Evolutionary conservation across 2,329 filamentous ascomycete genomes (phyloP).

Genomic region (Xylariaceae sp.): DNA sequence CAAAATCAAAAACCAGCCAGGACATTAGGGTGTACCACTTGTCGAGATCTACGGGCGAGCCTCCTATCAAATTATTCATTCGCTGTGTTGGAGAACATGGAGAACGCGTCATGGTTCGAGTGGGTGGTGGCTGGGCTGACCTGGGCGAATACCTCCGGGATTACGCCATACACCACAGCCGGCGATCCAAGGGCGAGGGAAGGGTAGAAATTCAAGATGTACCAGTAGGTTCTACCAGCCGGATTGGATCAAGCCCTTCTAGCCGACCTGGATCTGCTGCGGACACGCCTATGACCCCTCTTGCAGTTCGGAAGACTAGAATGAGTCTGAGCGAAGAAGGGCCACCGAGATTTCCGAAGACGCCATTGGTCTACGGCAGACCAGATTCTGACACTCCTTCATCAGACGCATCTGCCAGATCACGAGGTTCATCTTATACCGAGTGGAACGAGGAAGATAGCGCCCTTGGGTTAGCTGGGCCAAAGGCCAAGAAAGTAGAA

Average conservation of each 20-base stretch:
- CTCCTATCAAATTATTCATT: conserved; percentile 93
- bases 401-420: conserved; percentile 49
- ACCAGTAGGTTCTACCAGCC: conserved; percentile 38
- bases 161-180: conserved; percentile 88
- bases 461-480: conserved; percentile 71
- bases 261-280: conserved; percentile 46
- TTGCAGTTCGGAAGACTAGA: conserved; percentile 59
- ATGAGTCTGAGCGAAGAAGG: conserved; percentile 46
- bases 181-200: conserved; percentile 59
- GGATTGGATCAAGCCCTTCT: conserved; percentile 45
- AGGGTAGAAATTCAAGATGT: conserved; percentile 63
- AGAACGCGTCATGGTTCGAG: conserved; percentile 95
- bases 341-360: conserved; percentile 43
- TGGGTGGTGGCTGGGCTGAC: conserved; percentile 98
- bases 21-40: conserved; percentile 94
- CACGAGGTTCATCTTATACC: conserved; percentile 55
- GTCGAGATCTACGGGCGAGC: conserved; percentile 77
- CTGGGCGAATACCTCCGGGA: conserved; percentile 92
- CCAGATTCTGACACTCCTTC: conserved; percentile 45
- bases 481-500: conserved; percentile 63
- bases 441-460: conserved; percentile 64
- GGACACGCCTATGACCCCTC: conserved; percentile 47
- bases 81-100: conserved; percentile 87
- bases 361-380: conserved; percentile 43
- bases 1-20: conserved; percentile 54